These are phyloP conservation scores for Ophiocordyceps camponoti-leonardi DNA, from an alignment of 2,329 filamentous ascomycete species.

Conservation along the genomic window DNA sequence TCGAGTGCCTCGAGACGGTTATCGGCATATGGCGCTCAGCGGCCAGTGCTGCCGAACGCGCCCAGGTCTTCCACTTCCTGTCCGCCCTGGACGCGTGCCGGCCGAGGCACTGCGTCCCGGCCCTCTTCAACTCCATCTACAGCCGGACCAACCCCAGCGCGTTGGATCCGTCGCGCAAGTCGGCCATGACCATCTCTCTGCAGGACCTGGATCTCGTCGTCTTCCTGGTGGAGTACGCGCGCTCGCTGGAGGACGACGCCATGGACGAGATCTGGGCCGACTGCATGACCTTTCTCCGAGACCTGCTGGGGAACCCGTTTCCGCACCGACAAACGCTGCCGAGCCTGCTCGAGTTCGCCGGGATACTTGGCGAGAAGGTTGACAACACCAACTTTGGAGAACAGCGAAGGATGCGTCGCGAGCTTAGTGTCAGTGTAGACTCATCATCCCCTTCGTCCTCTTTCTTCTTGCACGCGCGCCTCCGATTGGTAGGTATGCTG, in stretches of 20 bases:
- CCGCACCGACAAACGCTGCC: constrained; percentile 85
- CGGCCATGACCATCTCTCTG: constrained; percentile 72
- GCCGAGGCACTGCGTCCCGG: constrained; percentile 80
- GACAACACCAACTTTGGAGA: constrained; percentile 97
- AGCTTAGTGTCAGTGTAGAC: constrained; percentile 53
- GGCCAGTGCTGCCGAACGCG: constrained; percentile 27
- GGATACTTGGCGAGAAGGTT: constrained; percentile 82
- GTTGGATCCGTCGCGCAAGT: constrained; percentile 64
- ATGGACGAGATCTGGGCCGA: constrained; percentile 98
- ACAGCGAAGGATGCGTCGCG: constrained; percentile 77
- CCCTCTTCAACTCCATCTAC: constrained; percentile 91
- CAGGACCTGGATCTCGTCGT: constrained; percentile 70
- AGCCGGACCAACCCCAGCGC: constrained; percentile 76
- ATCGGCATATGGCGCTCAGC: constrained; percentile 63
- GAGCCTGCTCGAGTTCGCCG: constrained; percentile 71
- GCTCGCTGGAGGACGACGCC: constrained; percentile 83
- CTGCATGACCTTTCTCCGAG: constrained; percentile 77
- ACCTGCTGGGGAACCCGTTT: constrained; percentile 83
- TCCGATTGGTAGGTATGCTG: neutral
- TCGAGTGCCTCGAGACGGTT: constrained; percentile 86
- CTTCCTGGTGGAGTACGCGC: constrained; percentile 81
- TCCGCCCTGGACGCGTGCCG: constrained; percentile 83
- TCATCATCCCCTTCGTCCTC: neutral
- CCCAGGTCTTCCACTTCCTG: constrained; percentile 66
- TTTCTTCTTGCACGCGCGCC: constrained; percentile 9